These are phyloP conservation scores for Echeveria elegans DNA, from an alignment of 164 flowering plant genomes.

Conservation along the genomic window DNA sequence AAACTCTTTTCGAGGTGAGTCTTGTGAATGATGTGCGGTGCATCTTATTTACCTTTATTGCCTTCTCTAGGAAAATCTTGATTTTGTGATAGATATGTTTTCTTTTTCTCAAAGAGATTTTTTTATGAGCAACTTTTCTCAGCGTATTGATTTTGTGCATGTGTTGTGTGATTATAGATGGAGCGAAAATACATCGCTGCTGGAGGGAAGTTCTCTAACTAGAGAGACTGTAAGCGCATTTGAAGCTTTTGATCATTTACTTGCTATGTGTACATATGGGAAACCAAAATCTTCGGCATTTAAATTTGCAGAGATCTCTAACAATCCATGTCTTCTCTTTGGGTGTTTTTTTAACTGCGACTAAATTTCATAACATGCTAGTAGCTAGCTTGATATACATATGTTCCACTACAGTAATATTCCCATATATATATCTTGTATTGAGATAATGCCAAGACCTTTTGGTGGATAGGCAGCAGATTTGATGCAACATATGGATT, in stretches of 20 bases:
- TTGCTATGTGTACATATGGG: not conserved
- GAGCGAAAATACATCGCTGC: not conserved
- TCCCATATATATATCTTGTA: not conserved
- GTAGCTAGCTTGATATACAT: not conserved
- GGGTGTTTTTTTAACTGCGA: too few relatives aligned
- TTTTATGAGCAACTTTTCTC: too few relatives aligned
- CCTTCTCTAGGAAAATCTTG: not conserved
- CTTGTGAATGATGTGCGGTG: not conserved
- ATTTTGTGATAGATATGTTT: too few relatives aligned
- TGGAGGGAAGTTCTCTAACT: not conserved
- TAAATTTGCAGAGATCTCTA: not conserved
- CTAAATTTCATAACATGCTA: not conserved
- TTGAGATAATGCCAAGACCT: not conserved
- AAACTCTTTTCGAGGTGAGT: conserved; percentile 30
- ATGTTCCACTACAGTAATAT: not conserved
- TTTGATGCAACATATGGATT: not conserved
- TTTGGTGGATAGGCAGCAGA: not conserved
- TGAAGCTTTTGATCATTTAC: not conserved
- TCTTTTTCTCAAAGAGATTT: too few relatives aligned
- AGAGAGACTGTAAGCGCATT: not conserved
- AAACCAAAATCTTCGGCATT: not conserved
- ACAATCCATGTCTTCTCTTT: not conserved
- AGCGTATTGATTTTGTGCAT: not conserved
- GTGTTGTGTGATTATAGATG: not conserved
- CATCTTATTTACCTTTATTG: too few relatives aligned